These are phyloP conservation scores for Trapa bicornis DNA, from an alignment of 345 rosid genomes.

Conservation along the genomic window DNA sequence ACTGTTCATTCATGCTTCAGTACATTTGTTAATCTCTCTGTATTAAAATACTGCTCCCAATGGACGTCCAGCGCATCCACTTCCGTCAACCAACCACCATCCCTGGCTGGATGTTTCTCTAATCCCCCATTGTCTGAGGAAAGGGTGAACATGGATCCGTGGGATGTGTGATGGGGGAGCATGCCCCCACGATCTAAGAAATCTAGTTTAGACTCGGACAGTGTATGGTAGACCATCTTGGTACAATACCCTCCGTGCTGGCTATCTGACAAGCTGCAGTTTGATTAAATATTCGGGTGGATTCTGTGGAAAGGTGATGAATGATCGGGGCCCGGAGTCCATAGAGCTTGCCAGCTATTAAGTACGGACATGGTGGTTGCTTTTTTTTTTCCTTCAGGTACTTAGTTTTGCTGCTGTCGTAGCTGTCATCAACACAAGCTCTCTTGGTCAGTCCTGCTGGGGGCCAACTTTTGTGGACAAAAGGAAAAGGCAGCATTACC, in stretches of 20 bases:
- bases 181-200: constrained; percentile 3
- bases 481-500: neutral
- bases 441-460: neutral
- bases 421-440: neutral
- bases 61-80: constrained; percentile 18
- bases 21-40: no score
- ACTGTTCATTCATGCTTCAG: no score
- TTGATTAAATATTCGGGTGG: neutral
- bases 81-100: constrained; percentile 7
- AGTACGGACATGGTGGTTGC: neutral
- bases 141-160: constrained; percentile 19
- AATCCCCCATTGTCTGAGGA: constrained; percentile 19
- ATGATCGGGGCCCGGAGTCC: neutral
- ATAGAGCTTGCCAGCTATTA: neutral
- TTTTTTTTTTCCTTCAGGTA: neutral
- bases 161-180: constrained; percentile 24
- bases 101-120: constrained; percentile 4
- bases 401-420: neutral
- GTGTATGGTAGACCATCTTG: constrained; percentile 8
- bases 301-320: neutral
- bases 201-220: neutral
- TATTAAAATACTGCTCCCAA: neutral
- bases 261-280: neutral
- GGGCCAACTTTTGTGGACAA: neutral
- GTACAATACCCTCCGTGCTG: neutral